Base-by-base conservation (phyloP, 345 rosid species). In the Sonneratia alba region DNA sequence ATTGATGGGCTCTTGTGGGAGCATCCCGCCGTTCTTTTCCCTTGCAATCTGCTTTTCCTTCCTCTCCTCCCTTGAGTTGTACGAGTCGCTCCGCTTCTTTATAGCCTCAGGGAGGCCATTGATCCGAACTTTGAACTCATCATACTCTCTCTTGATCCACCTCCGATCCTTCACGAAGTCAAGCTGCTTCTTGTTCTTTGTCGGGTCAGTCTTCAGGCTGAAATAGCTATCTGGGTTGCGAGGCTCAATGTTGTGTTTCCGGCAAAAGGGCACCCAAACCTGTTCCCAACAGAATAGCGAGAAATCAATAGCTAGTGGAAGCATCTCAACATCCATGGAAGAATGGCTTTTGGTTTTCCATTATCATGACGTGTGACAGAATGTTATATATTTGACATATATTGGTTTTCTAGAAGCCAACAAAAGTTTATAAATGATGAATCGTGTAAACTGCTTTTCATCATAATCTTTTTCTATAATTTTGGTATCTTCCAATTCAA, bases 111-210 rank as follows among this genome's bases (percentile, higher is more conserved):
- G 96, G 1, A 91, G 86, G 69, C 93, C 95, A 73, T 91, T 94
- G 77, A 94, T 87, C 76, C 97, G 86, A 18, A 94, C 98, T 84
- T 94, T 94, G 79, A 91, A 91, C 82, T 94, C 98, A 27, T 91
- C 97, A 34, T 91, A 91, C 81, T 91, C 98, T 68, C 98, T 88
- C 84, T 94, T 91, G 71, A 94, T 88, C 98, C 98, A 94, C 43
- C 97, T 86, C 2, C 97, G 87, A 70, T 94, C 98, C 84, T 88
- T 91, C 12, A 91, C 96, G 47, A 94, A 94, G 79, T 94, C 98
- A 11, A 78, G 88, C 66, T 68, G 83, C 70, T 91, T 94, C 87
- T 94, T 94, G 80, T 87, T 84, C 77, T 87, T 94, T 0, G 95
- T 91, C 0, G 92, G 96, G 70, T 93, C 98, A 0, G 76, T 85